These are phyloP conservation scores for Phalaenopsis equestris DNA, from an alignment of 106 monocot species.

Conservation along the genomic window DNA sequence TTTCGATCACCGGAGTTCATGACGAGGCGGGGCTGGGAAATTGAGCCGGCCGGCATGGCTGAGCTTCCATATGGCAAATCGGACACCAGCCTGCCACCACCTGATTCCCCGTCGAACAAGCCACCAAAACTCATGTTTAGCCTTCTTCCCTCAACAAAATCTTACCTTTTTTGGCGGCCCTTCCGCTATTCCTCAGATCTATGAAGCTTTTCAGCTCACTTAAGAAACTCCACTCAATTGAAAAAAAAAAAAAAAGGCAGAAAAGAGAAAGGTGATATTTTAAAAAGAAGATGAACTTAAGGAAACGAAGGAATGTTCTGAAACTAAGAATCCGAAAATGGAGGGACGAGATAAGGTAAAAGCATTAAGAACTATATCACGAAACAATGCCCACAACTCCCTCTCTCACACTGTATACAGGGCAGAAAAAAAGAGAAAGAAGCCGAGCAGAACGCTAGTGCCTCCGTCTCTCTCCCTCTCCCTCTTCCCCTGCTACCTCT, in stretches of 20 bases:
- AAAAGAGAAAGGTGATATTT: not conserved
- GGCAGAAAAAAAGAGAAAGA: constrained; percentile 16
- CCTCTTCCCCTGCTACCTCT: not conserved
- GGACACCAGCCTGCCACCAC: not conserved
- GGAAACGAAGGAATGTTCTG: not conserved
- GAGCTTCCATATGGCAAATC: constrained; percentile 1
- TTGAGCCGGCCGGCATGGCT: not conserved
- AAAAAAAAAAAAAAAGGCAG: not conserved
- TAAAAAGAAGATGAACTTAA: not conserved
- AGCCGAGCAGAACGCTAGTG: constrained; percentile 6
- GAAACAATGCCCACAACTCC: constrained; percentile 6
- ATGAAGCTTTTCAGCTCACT: not conserved
- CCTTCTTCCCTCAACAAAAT: too few species aligned
- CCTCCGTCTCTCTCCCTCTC: constrained; percentile 1
- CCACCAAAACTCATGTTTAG: constrained; percentile 10
- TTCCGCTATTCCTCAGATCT: not conserved
- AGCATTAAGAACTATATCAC: not conserved
- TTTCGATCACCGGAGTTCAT: constrained; percentile 12
- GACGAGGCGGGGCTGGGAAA: constrained; percentile 7
- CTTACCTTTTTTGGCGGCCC: too few species aligned
- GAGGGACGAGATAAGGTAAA: constrained; percentile 3
- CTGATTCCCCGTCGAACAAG: constrained; percentile 2
- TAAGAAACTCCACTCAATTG: not conserved
- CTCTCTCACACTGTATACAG: not conserved
- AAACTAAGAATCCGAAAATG: not conserved